Base-by-base conservation (phyloP, 2,329 filamentous ascomycete species). In the Byssothecium circinans region DNA sequence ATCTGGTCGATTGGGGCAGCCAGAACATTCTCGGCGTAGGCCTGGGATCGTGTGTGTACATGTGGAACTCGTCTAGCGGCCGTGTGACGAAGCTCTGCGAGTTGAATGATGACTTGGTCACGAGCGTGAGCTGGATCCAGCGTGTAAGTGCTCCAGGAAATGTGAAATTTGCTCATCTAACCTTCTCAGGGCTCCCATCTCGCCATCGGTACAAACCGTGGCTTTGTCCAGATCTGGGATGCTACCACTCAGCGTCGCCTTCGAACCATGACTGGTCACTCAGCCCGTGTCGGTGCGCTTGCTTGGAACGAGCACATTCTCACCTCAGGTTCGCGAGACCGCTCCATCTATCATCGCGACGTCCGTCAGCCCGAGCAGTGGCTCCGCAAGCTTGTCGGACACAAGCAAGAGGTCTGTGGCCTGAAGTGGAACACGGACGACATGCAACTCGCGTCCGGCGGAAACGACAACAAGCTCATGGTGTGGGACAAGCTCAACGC, bases 271-370 rank as follows among this genome's bases (percentile, higher is more conserved):
- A 96, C 90, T 6, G 94, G 94, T 2, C 94, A 99, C 70, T 94
- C 91, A 0, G 90, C 88, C 50, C 85, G 94, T 50, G 94, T 99
- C 32, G 94, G 94, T 19, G 91, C 92, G 23, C 77, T 99, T 51
- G 94, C 94, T 1, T 99, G 94, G 94, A 99, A 99, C 64, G 91
- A 94, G 42, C 94, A 99, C 67, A 96, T 99, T 45, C 83, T 99
- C 18, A 95, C 91, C 0, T 97, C 94, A 2, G 94, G 94, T 18
- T 97, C 92, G 22, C 83, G 94, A 41, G 94, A 99, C 74, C 87
- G 94, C 27, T 78, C 89, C 10, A 99, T 99, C 52, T 95, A 94
- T 63, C 94, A 99, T 68, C 89, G 94, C 47, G 94, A 99, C 70
- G 94, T 99, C 20, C 86, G 94, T 49, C 88, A 89, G 30, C 90